phyloP scores from a whole-genome alignment of 2,329 filamentous ascomycete species.

The Berkeleyomyces basicola region DNA sequence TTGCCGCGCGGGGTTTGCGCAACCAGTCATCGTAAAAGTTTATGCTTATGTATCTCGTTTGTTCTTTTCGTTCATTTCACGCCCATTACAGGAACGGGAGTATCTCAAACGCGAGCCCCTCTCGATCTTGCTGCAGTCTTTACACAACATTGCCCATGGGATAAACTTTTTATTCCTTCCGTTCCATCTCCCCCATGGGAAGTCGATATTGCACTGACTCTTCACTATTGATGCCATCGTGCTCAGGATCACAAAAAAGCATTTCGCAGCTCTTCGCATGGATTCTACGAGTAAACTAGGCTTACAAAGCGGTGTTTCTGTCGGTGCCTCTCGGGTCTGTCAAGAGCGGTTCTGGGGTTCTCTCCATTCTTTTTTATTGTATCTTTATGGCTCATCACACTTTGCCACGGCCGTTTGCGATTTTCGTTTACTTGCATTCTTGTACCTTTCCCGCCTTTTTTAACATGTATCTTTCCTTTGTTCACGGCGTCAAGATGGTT shows the following conservation, averaged over 20 bases:
- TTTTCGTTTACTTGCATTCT: constrained; percentile 6
- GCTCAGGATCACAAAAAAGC: too few species aligned
- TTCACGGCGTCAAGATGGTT: constrained; percentile 1
- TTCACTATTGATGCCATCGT: not conserved
- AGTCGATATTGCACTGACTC: not conserved
- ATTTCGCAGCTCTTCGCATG: too few species aligned
- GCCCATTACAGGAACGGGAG: not conserved
- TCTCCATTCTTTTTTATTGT: not conserved
- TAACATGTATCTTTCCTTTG: not conserved
- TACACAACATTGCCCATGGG: not conserved
- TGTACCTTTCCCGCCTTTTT: not conserved
- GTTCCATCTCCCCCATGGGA: not conserved
- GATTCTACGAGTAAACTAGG: too few species aligned
- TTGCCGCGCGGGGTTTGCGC: not conserved
- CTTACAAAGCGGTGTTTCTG: too few species aligned
- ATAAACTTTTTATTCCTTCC: not conserved
- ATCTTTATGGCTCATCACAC: not conserved
- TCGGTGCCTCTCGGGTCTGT: too few species aligned
- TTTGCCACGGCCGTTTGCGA: not conserved
- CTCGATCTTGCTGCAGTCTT: not conserved
- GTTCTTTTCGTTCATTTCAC: not conserved
- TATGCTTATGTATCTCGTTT: not conserved
- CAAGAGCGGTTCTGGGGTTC: not conserved
- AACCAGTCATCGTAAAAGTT: not conserved
- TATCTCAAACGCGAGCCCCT: not conserved